These are phyloP conservation scores for Hortaea sp. DNA, from an alignment of 2,329 filamentous ascomycete species.

Conservation along the genomic window DNA sequence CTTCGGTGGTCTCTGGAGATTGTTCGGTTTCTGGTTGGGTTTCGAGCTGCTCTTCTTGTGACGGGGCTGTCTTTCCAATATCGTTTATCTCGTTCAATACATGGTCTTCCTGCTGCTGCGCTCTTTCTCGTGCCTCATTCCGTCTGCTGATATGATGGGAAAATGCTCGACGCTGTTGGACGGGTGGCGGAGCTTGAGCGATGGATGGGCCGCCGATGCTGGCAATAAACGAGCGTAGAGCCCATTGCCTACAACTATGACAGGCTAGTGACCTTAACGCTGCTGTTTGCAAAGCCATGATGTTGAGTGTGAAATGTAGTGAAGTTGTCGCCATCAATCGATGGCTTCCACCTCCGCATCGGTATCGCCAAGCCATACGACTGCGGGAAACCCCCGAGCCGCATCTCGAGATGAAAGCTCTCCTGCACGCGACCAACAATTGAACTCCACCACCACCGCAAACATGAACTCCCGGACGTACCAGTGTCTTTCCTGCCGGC, in stretches of 20 bases:
- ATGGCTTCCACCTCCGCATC: background rate
- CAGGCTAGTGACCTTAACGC: conserved; percentile 7
- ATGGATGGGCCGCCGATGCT: conserved; percentile 14
- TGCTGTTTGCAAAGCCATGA: background rate
- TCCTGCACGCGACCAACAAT: background rate
- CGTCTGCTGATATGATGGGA: conserved; percentile 7
- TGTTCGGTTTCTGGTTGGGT: background rate
- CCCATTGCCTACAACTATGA: conserved; percentile 15
- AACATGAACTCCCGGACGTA: conserved; percentile 20
- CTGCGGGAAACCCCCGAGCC: background rate
- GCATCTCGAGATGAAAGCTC: background rate
- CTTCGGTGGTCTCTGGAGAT: background rate
- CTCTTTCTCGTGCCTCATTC: conserved; percentile 12
- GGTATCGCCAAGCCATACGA: background rate
- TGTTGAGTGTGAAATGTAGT: background rate
- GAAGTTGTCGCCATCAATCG: background rate
- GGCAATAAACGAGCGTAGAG: conserved; percentile 21
- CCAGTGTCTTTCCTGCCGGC: conserved; percentile 24
- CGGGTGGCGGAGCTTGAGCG: conserved; percentile 3
- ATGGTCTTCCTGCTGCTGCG: conserved; percentile 11
- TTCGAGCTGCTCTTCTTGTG: background rate
- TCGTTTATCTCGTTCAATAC: conserved; percentile 15
- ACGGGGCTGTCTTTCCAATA: background rate
- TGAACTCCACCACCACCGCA: conserved; percentile 1
- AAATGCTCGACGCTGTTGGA: conserved; percentile 13